Conservation (phyloP, 2,329 filamentous ascomycete genomes). For the Plenodomus biglobosus region DNA sequence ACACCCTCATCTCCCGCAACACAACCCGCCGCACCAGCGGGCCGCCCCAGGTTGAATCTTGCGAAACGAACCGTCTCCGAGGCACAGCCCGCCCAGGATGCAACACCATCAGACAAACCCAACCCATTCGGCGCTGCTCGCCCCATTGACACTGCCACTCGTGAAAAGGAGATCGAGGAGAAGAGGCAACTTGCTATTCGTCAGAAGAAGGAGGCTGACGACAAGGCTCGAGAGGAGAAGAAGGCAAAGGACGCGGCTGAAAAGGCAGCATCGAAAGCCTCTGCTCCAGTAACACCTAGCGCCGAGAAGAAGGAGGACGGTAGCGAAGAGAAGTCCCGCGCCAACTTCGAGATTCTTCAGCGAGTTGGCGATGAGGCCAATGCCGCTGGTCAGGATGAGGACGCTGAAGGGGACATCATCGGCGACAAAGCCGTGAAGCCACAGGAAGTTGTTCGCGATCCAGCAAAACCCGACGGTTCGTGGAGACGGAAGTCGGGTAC, state of each 20-base stretch:
- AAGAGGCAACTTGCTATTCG: constrained; percentile 72
- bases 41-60: constrained; percentile 82
- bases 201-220: constrained; percentile 84
- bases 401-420: constrained; percentile 55
- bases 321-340: constrained; percentile 49
- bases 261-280: constrained; percentile 60
- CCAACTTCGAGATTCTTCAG: constrained; percentile 59
- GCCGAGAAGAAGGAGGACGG: constrained; percentile 41
- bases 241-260: constrained; percentile 55
- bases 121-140: constrained; percentile 92
- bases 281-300: constrained; percentile 29
- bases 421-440: constrained; percentile 58
- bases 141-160: constrained; percentile 88
- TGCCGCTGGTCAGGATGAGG: constrained; percentile 47
- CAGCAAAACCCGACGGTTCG: constrained; percentile 45
- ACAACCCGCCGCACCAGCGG: constrained; percentile 58
- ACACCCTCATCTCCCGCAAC: constrained; percentile 74
- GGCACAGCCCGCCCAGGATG: constrained; percentile 54
- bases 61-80: constrained; percentile 90
- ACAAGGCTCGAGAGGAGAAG: constrained; percentile 76
- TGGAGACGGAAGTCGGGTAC: constrained; percentile 44
- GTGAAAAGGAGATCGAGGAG: constrained; percentile 88
- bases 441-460: constrained; percentile 55
- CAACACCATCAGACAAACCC: constrained; percentile 66
- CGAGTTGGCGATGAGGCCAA: constrained; percentile 43